Percentiles rank a stretch among this genome's conserved stretches.
These are phyloP conservation scores for Yamadazyma membranifaciens DNA, from an alignment of 1,139 yeast species.

Conservation along the genomic window DNA sequence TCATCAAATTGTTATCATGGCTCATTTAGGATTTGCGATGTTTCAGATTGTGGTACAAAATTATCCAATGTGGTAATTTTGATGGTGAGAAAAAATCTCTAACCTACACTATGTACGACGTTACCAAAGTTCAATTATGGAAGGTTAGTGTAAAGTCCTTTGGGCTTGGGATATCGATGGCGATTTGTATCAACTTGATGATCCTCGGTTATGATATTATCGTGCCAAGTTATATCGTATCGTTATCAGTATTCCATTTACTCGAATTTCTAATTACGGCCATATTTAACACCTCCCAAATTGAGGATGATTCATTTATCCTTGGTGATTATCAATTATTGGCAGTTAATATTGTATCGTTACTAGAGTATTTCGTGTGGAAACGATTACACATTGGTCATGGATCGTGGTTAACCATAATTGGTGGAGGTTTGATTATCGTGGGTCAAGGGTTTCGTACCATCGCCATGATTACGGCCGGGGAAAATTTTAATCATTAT, in stretches of 20 bases:
- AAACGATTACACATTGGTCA: neutral
- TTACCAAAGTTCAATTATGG: slow-evolving; percentile 29
- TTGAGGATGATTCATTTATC: slow-evolving; percentile 73
- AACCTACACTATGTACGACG: slow-evolving; percentile 19
- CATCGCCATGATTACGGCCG: slow-evolving; percentile 84
- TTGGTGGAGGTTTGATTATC: slow-evolving; percentile 48
- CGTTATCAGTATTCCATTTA: slow-evolving; percentile 67
- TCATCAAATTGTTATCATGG: slow-evolving; percentile 1
- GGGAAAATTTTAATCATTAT: slow-evolving; percentile 81
- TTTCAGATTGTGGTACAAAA: too few relatives aligned
- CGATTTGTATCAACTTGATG: slow-evolving; percentile 13
- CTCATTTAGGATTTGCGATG: too few relatives aligned
- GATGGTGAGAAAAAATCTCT: too few relatives aligned
- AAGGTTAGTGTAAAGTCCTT: slow-evolving; percentile 33
- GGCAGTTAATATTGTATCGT: slow-evolving; percentile 51
- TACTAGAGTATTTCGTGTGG: slow-evolving; percentile 22
- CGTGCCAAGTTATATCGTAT: slow-evolving; percentile 44
- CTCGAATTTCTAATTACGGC: slow-evolving; percentile 82
- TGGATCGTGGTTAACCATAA: slow-evolving; percentile 9
- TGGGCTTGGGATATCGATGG: slow-evolving; percentile 27
- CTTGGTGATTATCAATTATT: slow-evolving; percentile 69
- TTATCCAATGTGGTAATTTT: too few relatives aligned
- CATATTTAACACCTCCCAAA: slow-evolving; percentile 61
- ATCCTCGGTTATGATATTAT: slow-evolving; percentile 1
- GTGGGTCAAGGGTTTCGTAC: slow-evolving; percentile 71